Base-by-base conservation (phyloP, 2,329 filamentous ascomycete species). In the Arthrobotrys sinensis region DNA sequence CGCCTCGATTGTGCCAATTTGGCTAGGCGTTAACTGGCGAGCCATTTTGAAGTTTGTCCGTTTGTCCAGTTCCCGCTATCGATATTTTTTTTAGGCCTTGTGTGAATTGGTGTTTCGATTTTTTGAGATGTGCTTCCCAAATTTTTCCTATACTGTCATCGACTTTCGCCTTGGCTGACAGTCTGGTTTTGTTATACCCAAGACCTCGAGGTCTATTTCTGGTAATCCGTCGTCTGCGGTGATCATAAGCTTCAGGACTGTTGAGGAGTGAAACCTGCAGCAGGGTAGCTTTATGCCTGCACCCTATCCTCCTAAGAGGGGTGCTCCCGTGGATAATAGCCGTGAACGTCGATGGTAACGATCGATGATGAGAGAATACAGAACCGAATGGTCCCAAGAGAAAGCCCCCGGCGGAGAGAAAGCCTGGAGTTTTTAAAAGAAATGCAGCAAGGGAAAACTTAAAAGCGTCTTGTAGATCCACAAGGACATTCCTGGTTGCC, bases 381-480 rank as follows among this genome's bases (percentile, higher is more conserved):
- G 28, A 32, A 46, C 53, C 21, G 11, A 63, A 38, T 24, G 50
- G 24, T 62, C n/a, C 63, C 36, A 62, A 52, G 38, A 52, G 46
- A 70, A 76, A 70, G 34, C 53, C 36, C 64, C 65, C 65, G 65
- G 55, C 65, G 72, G 65, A 34, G 48, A 69, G 72, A 76, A 76
- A 76, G 16, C 38, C 38, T 36, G 67, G 55, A 60, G 50, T 55
- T 69, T 76, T 69, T 57, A 70, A 69, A 69, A 57, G 65, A 50
- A 52, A 38, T 63, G 55, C 55, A 73, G 69, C 69, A 73, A 65
- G 72, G 55, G 55, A 69, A 70, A 64, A 63, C 45, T 69, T 62
- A 70, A 76, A 64, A 48, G 38, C n/a, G 65, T 64, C 57, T 66
- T 63, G 66, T 67, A 66, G 73, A 77, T 77, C 73, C 66, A 70